Evolutionary conservation across 2,329 filamentous ascomycete species (phyloP).

Genomic region (Arthrobotrys iridis): DNA sequence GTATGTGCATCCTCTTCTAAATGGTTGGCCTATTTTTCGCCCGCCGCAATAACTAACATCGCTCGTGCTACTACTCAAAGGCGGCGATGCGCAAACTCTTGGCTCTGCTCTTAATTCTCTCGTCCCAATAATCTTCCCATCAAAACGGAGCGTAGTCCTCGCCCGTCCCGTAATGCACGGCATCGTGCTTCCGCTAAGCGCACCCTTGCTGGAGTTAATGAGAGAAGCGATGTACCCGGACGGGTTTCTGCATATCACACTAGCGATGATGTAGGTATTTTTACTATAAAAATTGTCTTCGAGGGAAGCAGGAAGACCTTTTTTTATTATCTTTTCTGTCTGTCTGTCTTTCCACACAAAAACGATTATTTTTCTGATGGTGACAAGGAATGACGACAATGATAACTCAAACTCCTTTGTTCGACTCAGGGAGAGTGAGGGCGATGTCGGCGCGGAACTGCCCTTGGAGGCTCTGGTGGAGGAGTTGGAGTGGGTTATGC

Average conservation of each 20-base stretch:
- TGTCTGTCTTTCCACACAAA: constrained; percentile 6
- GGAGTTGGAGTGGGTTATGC: constrained; percentile 43
- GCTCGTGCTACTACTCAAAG: background rate
- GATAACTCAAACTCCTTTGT: constrained; percentile 40
- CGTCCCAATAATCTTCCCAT: constrained; percentile 85
- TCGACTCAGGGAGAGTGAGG: constrained; percentile 40
- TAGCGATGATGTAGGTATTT: constrained; percentile 58
- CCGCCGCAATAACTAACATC: background rate
- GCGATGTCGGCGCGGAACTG: constrained; percentile 19
- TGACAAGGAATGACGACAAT: constrained; percentile 41
- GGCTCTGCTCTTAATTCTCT: constrained; percentile 79
- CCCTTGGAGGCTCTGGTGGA: constrained; percentile 35
- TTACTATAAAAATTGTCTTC: constrained; percentile 17
- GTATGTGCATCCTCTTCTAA: constrained; percentile 74
- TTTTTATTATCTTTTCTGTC: background rate
- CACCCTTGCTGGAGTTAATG: constrained; percentile 83
- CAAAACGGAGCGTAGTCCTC: constrained; percentile 81
- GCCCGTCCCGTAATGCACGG: constrained; percentile 89
- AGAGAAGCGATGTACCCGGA: constrained; percentile 86
- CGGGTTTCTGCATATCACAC: constrained; percentile 68
- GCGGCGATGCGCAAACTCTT: constrained; percentile 71
- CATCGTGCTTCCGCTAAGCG: constrained; percentile 79
- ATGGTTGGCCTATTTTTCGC: background rate
- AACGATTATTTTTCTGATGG: constrained; percentile 41
- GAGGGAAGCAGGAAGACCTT: background rate